Conservation (phyloP, 495 filamentous ascomycete species). For the Astrocystis sublimbata region DNA sequence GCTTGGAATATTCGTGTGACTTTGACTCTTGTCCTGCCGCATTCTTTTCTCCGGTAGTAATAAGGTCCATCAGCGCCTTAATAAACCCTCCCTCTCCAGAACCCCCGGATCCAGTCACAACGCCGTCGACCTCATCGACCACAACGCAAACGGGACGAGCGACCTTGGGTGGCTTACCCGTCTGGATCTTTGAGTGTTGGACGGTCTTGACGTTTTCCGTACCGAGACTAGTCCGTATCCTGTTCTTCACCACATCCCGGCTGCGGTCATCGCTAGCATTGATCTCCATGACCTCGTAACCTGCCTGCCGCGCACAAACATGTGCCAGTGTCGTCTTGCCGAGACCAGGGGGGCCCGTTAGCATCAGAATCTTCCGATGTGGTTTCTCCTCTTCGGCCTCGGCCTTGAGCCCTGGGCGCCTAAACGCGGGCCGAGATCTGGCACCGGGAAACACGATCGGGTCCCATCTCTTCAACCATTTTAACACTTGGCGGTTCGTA, state of each 20-base stretch:
- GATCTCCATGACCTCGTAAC: constrained; percentile 91
- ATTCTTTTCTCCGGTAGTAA: constrained; percentile 83
- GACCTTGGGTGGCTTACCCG: constrained; percentile 65
- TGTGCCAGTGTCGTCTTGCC: constrained; percentile 97
- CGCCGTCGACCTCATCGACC: constrained; percentile 95
- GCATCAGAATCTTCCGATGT: constrained; percentile 82
- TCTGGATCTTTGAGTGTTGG: constrained; percentile 58
- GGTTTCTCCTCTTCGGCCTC: constrained; percentile 61
- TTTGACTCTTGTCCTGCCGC: constrained; percentile 44
- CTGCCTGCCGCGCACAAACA: constrained; percentile 91
- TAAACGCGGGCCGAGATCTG: constrained; percentile 49
- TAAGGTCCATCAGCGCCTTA: constrained; percentile 88
- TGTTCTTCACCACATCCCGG: constrained; percentile 77
- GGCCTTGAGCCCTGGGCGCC: constrained; percentile 37
- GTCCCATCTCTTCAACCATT: constrained; percentile 95
- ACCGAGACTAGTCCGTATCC: constrained; percentile 82
- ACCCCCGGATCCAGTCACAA: constrained; percentile 73
- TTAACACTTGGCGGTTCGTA: constrained; percentile 86
- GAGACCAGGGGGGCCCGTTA: constrained; percentile 88
- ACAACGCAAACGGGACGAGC: constrained; percentile 89
- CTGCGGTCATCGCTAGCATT: constrained; percentile 83
- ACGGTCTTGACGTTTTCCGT: constrained; percentile 91
- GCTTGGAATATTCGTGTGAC: constrained; percentile 32
- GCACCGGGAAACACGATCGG: constrained; percentile 82
- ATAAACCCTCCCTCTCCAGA: constrained; percentile 82